Evolutionary conservation across 176 grass and related monocot species (phyloP).

Genomic region (Zoysia japonica): DNA sequence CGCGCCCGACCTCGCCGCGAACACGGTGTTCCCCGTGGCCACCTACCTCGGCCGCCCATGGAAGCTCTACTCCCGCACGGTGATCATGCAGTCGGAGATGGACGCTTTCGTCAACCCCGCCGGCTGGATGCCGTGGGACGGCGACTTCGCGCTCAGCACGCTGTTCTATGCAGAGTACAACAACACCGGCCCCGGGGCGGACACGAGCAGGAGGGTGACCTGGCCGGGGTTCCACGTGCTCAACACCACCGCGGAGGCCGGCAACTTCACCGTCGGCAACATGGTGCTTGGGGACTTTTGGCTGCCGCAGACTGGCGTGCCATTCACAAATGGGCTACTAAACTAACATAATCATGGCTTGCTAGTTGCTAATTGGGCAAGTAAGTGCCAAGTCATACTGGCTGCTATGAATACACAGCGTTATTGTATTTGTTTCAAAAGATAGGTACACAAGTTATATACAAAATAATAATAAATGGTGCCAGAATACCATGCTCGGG

Average conservation of each 20-base stretch:
- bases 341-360: constrained; percentile 13
- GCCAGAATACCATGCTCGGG: not conserved
- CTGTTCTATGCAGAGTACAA: constrained; percentile 83
- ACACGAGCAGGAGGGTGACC: constrained; percentile 53
- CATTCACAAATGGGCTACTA: constrained; percentile 63
- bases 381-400: not conserved
- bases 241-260: constrained; percentile 43
- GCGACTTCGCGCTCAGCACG: constrained; percentile 71
- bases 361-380: constrained; percentile 3
- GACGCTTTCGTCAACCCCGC: constrained; percentile 49
- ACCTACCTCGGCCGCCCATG: constrained; percentile 77
- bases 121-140: constrained; percentile 89
- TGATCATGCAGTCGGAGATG: constrained; percentile 73
- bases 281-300: constrained; percentile 80
- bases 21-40: constrained; percentile 42
- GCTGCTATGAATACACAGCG: not conserved
- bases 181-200: constrained; percentile 64
- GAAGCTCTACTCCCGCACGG: constrained; percentile 83
- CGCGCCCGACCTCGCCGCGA: constrained; percentile 64
- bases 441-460: not conserved
- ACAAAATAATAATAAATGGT: constrained; percentile 22
- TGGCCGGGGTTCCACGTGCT: constrained; percentile 86
- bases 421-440: constrained; percentile 9
- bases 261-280: constrained; percentile 81
- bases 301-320: constrained; percentile 86